A percentile compares a stretch with the other conserved stretches of the same genome.
phyloP scores from a whole-genome alignment of 140 eudicot genomes.

The Erigeron philadelphicus region DNA sequence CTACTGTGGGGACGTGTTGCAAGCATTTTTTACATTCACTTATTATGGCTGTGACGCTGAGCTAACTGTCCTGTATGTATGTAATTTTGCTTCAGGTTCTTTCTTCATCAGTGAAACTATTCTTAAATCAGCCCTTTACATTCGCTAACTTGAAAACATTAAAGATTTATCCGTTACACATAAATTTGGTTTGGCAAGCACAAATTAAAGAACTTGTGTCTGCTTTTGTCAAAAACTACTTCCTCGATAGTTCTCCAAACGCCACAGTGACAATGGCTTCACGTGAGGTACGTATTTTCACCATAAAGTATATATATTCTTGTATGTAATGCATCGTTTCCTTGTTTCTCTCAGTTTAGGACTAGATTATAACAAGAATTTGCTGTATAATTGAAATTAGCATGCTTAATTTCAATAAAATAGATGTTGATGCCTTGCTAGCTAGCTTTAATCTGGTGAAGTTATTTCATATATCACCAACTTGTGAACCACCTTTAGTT shows the following conservation, averaged over 20 bases:
- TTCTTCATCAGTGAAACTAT: background rate
- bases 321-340: background rate
- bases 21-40: background rate
- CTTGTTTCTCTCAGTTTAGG: background rate
- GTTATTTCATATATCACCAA: no score
- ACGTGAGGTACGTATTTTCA: slow-evolving; percentile 16
- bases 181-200: background rate
- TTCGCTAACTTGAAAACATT: background rate
- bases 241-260: slow-evolving; percentile 12
- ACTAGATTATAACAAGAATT: no score
- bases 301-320: background rate
- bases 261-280: slow-evolving; percentile 23
- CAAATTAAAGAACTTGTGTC: background rate
- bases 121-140: background rate
- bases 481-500: no score
- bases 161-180: background rate
- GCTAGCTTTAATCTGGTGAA: no score
- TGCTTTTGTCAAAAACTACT: background rate
- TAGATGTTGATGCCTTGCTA: background rate
- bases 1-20: no score
- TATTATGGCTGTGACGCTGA: background rate
- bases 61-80: background rate
- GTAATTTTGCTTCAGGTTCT: background rate
- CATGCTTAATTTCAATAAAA: background rate
- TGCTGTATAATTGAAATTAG: background rate